Evolutionary conservation across 164 flowering plant species (phyloP).

Genomic region (Platanus orientalis): DNA sequence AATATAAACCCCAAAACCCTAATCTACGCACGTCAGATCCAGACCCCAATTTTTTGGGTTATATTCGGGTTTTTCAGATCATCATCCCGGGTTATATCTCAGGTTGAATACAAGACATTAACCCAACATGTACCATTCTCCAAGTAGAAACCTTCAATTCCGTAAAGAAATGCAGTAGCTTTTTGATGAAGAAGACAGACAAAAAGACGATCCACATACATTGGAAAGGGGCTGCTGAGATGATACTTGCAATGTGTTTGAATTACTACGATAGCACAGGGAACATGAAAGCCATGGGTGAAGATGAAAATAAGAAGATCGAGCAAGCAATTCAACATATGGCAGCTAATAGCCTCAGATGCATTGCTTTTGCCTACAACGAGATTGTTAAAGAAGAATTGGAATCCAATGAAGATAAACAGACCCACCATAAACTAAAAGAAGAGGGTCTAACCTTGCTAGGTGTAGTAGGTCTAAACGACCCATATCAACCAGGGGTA

Average conservation of each 20-base stretch:
- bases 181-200: slow-evolving; percentile 24
- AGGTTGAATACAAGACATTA: too few relatives aligned
- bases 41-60: too few relatives aligned
- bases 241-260: slow-evolving; percentile 52
- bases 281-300: slow-evolving; percentile 18
- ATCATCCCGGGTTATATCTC: too few relatives aligned
- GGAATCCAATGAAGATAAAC: neutral
- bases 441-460: slow-evolving; percentile 24
- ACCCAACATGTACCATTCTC: slow-evolving; percentile 23
- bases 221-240: slow-evolving; percentile 76
- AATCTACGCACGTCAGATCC: too few relatives aligned
- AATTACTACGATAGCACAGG: slow-evolving; percentile 37
- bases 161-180: slow-evolving; percentile 50
- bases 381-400: too few relatives aligned
- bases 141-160: slow-evolving; percentile 64
- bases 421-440: slow-evolving; percentile 8
- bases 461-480: slow-evolving; percentile 36
- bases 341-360: slow-evolving; percentile 62
- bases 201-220: slow-evolving; percentile 33
- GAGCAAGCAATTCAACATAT: slow-evolving; percentile 40
- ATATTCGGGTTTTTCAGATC: too few relatives aligned
- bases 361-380: slow-evolving; percentile 60
- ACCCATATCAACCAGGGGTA: slow-evolving; percentile 39
- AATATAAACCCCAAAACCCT: too few relatives aligned
- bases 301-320: slow-evolving; percentile 15